Conservation (phyloP, 768 basidiomycete genomes). For the Lactarius sanguifluus region DNA sequence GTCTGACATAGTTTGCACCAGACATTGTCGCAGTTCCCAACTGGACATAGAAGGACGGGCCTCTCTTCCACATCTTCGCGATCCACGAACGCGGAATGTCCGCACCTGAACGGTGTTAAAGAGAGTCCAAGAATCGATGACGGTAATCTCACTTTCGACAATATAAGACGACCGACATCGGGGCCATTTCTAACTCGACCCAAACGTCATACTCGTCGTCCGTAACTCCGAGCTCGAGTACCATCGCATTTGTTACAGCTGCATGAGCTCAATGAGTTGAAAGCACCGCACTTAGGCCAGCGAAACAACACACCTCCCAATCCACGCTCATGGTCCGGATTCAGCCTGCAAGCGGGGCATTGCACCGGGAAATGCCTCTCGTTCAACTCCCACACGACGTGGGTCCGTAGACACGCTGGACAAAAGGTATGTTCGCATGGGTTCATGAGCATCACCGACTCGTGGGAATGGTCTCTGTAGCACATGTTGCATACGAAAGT, state of each 20-base stretch:
- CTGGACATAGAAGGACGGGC: conserved; percentile 3
- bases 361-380: conserved; percentile 3
- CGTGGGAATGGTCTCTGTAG: neutral
- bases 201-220: conserved; percentile 9
- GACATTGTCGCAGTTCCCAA: neutral
- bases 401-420: neutral
- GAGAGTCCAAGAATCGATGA: neutral
- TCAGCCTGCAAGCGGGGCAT: neutral
- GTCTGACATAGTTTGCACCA: conserved; percentile 12
- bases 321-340: neutral
- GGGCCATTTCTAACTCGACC: conserved; percentile 7
- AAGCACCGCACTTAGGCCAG: neutral
- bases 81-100: conserved; percentile 2
- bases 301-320: neutral
- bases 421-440: neutral
- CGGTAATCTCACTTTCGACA: conserved; percentile 1
- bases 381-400: neutral
- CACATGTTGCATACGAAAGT: conserved; percentile 1
- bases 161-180: neutral
- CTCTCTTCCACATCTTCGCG: conserved; percentile 5
- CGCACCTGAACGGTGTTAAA: neutral
- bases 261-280: neutral
- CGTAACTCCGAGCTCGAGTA: conserved; percentile 4
- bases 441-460: neutral
- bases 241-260: neutral